Percentiles rank a stretch among this genome's conserved stretches.
Evolutionary conservation across 1,139 yeast species (phyloP).

Genomic region (Suhomyces bokatorum): DNA sequence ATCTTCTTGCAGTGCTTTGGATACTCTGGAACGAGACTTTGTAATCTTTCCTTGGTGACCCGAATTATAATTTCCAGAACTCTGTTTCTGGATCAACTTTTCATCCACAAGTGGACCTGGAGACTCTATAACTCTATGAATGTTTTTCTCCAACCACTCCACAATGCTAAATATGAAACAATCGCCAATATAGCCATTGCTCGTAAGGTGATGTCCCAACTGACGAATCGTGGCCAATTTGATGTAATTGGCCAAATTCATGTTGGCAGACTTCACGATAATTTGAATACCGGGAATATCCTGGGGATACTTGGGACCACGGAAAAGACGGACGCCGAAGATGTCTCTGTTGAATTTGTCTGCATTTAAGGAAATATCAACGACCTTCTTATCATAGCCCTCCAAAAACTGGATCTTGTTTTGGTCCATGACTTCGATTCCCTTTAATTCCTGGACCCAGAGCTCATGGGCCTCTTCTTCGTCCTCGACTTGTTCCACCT

Average conservation of each 20-base stretch:
- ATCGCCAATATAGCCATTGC: constrained; percentile 58
- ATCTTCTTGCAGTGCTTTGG: constrained; percentile 17
- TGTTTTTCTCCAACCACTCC: constrained; percentile 75
- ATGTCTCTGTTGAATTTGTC: constrained; percentile 31
- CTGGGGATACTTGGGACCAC: constrained; percentile 55
- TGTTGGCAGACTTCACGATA: constrained; percentile 45
- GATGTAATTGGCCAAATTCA: constrained; percentile 70
- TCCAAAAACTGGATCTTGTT: constrained; percentile 23
- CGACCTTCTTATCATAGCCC: constrained; percentile 26
- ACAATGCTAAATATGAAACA: constrained; percentile 63
- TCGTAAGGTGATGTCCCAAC: constrained; percentile 40
- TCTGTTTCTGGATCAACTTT: background rate
- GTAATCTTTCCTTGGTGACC: background rate
- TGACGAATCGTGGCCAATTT: constrained; percentile 62
- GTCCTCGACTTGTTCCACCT: constrained; percentile 15
- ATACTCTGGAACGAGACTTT: background rate
- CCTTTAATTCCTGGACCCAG: constrained; percentile 82
- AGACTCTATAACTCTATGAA: constrained; percentile 55
- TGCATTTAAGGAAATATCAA: constrained; percentile 34
- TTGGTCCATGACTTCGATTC: constrained; percentile 55
- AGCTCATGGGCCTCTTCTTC: constrained; percentile 34
- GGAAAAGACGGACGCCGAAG: constrained; percentile 53
- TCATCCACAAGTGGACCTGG: constrained; percentile 66
- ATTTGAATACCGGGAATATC: constrained; percentile 64
- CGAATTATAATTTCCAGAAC: background rate